Evolutionary conservation across 192 early-diverging fungal species (phyloP), one percentile per base, ranked within the genome.

Genomic region (Entomortierella lignicola): DNA sequence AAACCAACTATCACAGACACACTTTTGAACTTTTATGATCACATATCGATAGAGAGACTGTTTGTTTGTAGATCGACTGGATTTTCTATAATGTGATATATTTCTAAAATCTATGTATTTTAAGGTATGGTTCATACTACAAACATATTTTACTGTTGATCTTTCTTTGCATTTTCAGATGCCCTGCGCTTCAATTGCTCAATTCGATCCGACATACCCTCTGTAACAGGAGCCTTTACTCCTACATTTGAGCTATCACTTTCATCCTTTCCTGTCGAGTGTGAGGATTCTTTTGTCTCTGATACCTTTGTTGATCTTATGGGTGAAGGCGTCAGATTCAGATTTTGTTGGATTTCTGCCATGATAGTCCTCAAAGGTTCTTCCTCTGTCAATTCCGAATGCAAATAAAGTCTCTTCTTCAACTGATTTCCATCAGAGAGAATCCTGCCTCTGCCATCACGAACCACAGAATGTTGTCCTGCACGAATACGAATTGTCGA

Each of bases 401-500:
- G 86, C 4, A 87, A 37, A 71, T 87, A 87, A 26, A 87, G 79
- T 12, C 85, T 25, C 56, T 66, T 69, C 56, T 83, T 85, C 29
- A 81, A 71, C 30, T 84, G 79, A 30, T 75, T 72, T 11, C 60
- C 43, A 15, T 83, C 75, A 1, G 75, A 69, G 1, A 79, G 57
- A 27, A 79, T 59, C 26, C 69, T 56, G 12, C 79, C 81, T 26
- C 82, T 63, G 8, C 65, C 68, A 34, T 83, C 83, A 2, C 60
- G 43, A 1, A 81, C 83, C 1, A 58, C 54, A 0, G 72, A 71
- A 17, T 55, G 41, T 26, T 67, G 72, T 8, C 66, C 71, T 30
- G 80, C 82, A 21, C 77, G 72, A 26, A 87, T 82, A 66, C 83
- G 80, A 52, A 82, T 79, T 50, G 81, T 85, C 42, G 88, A 87